A percentile compares a stretch with the other conserved stretches of the same genome.
These are phyloP conservation scores for Mycoemilia scoparia DNA, from an alignment of 192 early-diverging fungal species.

Conservation along the genomic window DNA sequence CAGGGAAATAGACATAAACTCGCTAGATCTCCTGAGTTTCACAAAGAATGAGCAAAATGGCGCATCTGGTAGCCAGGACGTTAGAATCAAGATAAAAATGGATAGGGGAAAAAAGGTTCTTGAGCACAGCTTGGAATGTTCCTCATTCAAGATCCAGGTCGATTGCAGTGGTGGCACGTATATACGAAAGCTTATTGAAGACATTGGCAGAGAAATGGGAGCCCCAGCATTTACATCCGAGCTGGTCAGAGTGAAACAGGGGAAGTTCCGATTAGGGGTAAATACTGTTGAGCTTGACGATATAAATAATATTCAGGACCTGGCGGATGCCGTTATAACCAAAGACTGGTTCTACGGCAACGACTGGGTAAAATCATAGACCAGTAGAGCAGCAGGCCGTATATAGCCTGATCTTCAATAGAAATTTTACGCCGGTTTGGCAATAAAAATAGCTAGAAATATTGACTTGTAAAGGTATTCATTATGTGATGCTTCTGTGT, in stretches of 20 bases:
- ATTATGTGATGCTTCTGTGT: no score
- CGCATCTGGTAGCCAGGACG: slow-evolving; percentile 5
- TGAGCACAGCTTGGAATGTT: slow-evolving; percentile 8
- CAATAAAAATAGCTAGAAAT: no score
- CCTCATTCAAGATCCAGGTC: slow-evolving; percentile 37
- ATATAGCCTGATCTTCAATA: no score
- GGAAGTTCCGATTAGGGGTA: slow-evolving; percentile 26
- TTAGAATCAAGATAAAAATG: neutral
- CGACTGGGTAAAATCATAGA: no score
- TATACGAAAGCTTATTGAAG: slow-evolving; percentile 50
- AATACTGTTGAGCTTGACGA: slow-evolving; percentile 24
- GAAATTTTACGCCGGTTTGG: no score
- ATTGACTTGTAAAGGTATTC: no score
- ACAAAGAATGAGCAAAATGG: slow-evolving; percentile 1
- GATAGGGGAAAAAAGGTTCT: slow-evolving; percentile 9
- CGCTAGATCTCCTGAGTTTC: slow-evolving; percentile 8
- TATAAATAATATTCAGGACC: slow-evolving; percentile 15
- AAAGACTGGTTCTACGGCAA: no score
- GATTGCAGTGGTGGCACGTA: slow-evolving; percentile 52
- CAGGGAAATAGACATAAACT: slow-evolving; percentile 5
- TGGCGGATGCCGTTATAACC: no score
- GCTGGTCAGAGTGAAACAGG: slow-evolving; percentile 39
- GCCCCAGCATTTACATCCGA: slow-evolving; percentile 41
- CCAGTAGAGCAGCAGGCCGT: no score
- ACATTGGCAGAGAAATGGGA: slow-evolving; percentile 35